Percentiles rank a stretch among this genome's conserved stretches.
phyloP scores from a whole-genome alignment of 306 rosid species.

The Rosa multiflora region DNA sequence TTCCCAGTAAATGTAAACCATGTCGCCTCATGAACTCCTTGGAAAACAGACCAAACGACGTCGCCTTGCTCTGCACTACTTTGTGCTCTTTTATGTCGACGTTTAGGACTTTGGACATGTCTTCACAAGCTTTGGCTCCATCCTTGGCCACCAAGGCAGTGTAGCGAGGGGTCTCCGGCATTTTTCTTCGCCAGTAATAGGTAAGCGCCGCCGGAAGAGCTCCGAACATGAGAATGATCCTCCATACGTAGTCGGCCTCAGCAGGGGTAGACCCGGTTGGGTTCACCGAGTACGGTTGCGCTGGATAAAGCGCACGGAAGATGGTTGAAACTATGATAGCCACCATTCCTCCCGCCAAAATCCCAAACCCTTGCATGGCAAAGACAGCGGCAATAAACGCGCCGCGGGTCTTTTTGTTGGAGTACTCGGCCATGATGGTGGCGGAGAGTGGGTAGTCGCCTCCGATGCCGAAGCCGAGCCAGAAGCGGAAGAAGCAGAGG shows the following conservation, averaged over 20 bases:
- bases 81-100: constrained; percentile 12
- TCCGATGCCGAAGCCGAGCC: constrained; percentile 54
- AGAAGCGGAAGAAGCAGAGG: constrained; percentile 49
- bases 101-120: constrained; percentile 61
- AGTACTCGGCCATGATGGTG: constrained; percentile 68
- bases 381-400: constrained; percentile 64
- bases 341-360: constrained; percentile 52
- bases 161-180: constrained; percentile 71
- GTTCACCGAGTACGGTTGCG: constrained; percentile 19
- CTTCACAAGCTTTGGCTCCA: constrained; percentile 38
- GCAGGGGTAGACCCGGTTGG: constrained; percentile 40
- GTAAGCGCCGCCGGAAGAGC: constrained; percentile 55
- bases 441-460: constrained; percentile 74
- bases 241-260: constrained; percentile 57
- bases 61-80: not conserved
- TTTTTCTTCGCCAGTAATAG: constrained; percentile 52
- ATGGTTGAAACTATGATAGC: constrained; percentile 44
- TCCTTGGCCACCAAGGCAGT: constrained; percentile 66
- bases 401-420: constrained; percentile 54
- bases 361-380: constrained; percentile 80
- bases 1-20: constrained; percentile 59
- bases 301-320: constrained; percentile 30
- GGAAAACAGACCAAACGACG: constrained; percentile 49
- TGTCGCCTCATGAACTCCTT: constrained; percentile 43
- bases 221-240: constrained; percentile 69